Evolutionary conservation across 140 eudicot species (phyloP).

Genomic region (Artemisia princeps): DNA sequence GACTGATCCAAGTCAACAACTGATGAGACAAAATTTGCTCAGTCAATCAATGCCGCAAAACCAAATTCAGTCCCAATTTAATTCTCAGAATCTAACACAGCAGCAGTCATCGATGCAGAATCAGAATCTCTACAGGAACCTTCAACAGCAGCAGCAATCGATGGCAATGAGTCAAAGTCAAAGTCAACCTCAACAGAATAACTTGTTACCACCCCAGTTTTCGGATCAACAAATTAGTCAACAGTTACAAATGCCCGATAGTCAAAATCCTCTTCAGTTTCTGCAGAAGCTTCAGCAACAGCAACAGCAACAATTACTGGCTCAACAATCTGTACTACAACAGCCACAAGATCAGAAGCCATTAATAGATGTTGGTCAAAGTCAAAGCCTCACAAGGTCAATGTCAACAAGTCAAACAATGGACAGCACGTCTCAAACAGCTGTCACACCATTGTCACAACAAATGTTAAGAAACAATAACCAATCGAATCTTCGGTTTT

Average conservation of each 20-base stretch:
- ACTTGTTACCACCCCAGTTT: slow-evolving; percentile 33
- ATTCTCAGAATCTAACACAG: slow-evolving; percentile 38
- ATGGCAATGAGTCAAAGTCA: slow-evolving; percentile 20
- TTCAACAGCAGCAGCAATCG: slow-evolving; percentile 27
- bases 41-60: slow-evolving; percentile 37
- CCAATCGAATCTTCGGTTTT: slow-evolving; percentile 39
- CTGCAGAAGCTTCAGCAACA: slow-evolving; percentile 69
- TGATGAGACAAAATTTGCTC: slow-evolving; percentile 32
- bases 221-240: slow-evolving; percentile 39
- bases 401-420: slow-evolving; percentile 39
- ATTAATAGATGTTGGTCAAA: slow-evolving; percentile 23
- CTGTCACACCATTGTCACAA: slow-evolving; percentile 30
- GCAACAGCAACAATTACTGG: slow-evolving; percentile 33
- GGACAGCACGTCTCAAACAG: slow-evolving; percentile 40
- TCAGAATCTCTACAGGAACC: slow-evolving; percentile 47
- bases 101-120: slow-evolving; percentile 47
- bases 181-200: slow-evolving; percentile 29
- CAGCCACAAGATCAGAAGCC: slow-evolving; percentile 47
- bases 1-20: slow-evolving; percentile 46
- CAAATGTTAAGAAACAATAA: slow-evolving; percentile 42
- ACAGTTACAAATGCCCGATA: slow-evolving; percentile 46
- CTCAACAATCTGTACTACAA: slow-evolving; percentile 41
- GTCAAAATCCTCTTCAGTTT: slow-evolving; percentile 53
- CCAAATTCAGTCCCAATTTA: slow-evolving; percentile 51
- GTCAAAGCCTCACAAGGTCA: slow-evolving; percentile 51